These are phyloP conservation scores for Magnusiomyces ingens DNA, from an alignment of 1,139 yeast species.

Conservation along the genomic window DNA sequence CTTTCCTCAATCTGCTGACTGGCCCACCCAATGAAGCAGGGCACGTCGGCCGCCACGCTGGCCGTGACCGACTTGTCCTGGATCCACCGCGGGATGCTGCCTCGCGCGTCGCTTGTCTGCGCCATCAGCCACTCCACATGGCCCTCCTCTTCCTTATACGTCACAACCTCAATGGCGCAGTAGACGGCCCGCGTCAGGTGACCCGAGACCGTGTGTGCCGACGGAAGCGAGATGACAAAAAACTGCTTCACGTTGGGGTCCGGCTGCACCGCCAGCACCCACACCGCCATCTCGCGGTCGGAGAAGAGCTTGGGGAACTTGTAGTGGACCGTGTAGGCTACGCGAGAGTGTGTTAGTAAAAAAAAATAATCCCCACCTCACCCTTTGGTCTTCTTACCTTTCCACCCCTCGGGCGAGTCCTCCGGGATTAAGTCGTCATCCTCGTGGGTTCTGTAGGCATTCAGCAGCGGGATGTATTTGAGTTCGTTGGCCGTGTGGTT, in stretches of 20 bases:
- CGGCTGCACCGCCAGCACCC: conserved; percentile 41
- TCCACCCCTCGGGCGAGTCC: conserved; percentile 7
- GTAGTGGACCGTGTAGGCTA: conserved; percentile 36
- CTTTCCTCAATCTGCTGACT: conserved; percentile 11
- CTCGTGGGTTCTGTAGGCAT: conserved; percentile 33
- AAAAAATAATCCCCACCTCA: background rate
- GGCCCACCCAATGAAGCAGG: conserved; percentile 50
- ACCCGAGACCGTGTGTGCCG: conserved; percentile 25
- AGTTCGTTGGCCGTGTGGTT: conserved; percentile 36
- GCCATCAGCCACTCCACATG: conserved; percentile 58
- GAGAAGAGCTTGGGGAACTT: conserved; percentile 45
- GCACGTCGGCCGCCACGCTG: conserved; percentile 63
- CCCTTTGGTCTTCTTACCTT: background rate
- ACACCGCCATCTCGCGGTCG: conserved; percentile 52
- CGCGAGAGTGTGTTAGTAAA: background rate
- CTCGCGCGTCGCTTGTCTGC: conserved; percentile 59
- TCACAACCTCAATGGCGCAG: conserved; percentile 53
- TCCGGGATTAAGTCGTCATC: conserved; percentile 23
- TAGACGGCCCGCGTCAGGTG: conserved; percentile 36
- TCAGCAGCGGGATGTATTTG: conserved; percentile 36
- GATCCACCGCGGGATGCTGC: conserved; percentile 57
- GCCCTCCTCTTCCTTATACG: conserved; percentile 35
- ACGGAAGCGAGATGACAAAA: conserved; percentile 48
- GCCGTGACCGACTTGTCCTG: conserved; percentile 50
- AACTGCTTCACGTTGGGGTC: conserved; percentile 36